A percentile compares a stretch with the other conserved stretches of the same genome.
Evolutionary conservation across 2,329 filamentous ascomycete genomes (phyloP).

Genomic region (Fusarium sp.): DNA sequence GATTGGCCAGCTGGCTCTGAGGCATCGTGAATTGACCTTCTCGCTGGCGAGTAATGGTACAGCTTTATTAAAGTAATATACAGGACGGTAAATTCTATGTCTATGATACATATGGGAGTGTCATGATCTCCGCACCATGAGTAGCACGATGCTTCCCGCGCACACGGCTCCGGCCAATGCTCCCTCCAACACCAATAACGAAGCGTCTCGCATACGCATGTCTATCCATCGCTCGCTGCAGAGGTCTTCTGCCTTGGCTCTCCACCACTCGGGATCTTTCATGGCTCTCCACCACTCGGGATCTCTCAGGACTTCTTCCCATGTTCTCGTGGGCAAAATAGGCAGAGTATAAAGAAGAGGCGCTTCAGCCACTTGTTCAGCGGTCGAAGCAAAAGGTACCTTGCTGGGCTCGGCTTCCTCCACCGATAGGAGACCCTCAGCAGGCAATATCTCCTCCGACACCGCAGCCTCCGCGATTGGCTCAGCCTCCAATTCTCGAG

Average conservation of each 20-base stretch:
- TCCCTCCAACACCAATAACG: conserved; percentile 76
- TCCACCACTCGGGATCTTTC: conserved; percentile 61
- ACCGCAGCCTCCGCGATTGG: conserved; percentile 14
- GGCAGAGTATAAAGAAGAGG: conserved; percentile 5
- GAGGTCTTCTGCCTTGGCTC: conserved; percentile 66
- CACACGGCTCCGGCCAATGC: conserved; percentile 74
- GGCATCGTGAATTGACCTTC: conserved; percentile 19
- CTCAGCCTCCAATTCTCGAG: conserved; percentile 12
- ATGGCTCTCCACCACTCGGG: conserved; percentile 63
- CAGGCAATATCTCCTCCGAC: conserved; percentile 18
- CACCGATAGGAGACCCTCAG: conserved; percentile 1
- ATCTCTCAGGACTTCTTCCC: conserved; percentile 60
- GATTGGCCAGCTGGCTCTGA: conserved; percentile 25
- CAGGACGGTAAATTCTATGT: conserved; percentile 33
- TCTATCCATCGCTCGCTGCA: conserved; percentile 75
- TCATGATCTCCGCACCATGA: conserved; percentile 58
- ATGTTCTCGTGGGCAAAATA: conserved; percentile 47
- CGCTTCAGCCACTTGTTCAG: conserved; percentile 22
- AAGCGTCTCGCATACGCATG: conserved; percentile 77
- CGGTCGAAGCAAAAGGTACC: conserved; percentile 2
- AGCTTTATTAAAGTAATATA: conserved; percentile 39
- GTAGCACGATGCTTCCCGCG: conserved; percentile 66
- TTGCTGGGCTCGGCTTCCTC: conserved; percentile 12
- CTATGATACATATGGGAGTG: conserved; percentile 25
- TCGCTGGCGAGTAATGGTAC: conserved; percentile 3